Conservation (phyloP, 2,329 filamentous ascomycete genomes). For the Thelonectria blattea region DNA sequence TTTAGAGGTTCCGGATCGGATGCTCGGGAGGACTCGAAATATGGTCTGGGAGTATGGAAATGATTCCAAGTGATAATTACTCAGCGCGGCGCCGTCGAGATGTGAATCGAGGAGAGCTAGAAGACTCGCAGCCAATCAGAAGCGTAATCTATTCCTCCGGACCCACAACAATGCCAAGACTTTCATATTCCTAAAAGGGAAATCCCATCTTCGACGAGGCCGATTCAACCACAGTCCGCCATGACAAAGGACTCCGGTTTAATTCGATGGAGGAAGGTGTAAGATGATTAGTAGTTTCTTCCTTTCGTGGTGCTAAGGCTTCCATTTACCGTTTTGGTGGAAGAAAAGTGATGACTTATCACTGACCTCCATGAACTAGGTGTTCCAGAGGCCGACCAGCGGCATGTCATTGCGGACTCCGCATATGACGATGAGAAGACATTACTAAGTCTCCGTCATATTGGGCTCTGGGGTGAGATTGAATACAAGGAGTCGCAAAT, state of each 20-base stretch:
- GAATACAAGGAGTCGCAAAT: background rate
- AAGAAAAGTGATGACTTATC: no score
- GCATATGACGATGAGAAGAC: background rate
- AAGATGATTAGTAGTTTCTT: background rate
- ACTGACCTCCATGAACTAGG: no score
- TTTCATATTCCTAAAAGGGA: background rate
- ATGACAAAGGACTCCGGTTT: no score
- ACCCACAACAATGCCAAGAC: background rate
- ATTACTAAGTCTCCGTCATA: background rate
- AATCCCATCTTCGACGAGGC: background rate
- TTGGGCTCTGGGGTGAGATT: background rate
- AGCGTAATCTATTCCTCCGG: background rate
- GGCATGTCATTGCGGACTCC: background rate
- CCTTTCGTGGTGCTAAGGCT: background rate
- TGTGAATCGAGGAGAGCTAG: no score
- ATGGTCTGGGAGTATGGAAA: background rate
- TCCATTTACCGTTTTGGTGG: background rate
- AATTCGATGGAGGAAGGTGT: background rate
- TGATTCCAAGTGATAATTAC: background rate
- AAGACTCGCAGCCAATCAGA: background rate
- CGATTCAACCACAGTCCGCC: background rate
- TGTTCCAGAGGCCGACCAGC: no score
- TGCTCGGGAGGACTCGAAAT: background rate
- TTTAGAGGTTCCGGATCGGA: background rate
- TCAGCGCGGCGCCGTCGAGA: no score